Conservation (phyloP, 345 rosid genomes). For the Rhizophora apiculata region DNA sequence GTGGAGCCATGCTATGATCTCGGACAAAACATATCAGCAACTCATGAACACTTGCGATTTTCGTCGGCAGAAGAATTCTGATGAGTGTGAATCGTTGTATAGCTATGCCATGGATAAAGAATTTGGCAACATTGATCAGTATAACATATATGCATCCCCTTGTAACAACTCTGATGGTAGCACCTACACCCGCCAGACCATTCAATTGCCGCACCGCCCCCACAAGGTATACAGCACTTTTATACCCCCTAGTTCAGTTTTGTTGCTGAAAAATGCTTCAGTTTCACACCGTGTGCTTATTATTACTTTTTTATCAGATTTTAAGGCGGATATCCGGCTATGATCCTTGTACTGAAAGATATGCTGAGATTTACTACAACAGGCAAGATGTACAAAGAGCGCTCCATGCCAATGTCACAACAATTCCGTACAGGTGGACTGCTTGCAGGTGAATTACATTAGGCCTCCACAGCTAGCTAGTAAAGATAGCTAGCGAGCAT, state of each 20-base stretch:
- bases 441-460: slow-evolving; percentile 70
- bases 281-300: no score
- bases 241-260: neutral
- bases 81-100: slow-evolving; percentile 84
- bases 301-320: slow-evolving; percentile 28
- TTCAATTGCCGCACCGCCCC: slow-evolving; percentile 69
- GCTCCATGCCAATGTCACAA: slow-evolving; percentile 73
- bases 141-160: slow-evolving; percentile 85
- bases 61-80: slow-evolving; percentile 67
- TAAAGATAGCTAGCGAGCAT: neutral
- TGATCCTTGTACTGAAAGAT: slow-evolving; percentile 97
- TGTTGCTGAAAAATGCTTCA: no score
- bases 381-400: slow-evolving; percentile 87
- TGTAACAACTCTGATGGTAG: slow-evolving; percentile 80
- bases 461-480: neutral
- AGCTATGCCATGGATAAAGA: slow-evolving; percentile 92
- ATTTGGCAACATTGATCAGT: slow-evolving; percentile 95
- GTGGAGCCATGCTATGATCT: slow-evolving; percentile 99
- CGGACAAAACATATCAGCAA: slow-evolving; percentile 75
- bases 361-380: slow-evolving; percentile 93
- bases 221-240: slow-evolving; percentile 25
- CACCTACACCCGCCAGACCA: slow-evolving; percentile 34
- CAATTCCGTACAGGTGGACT: slow-evolving; percentile 84
- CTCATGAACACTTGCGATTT: slow-evolving; percentile 84
- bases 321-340: slow-evolving; percentile 67